A percentile compares a stretch with the other conserved stretches of the same genome.
Evolutionary conservation across 345 rosid species (phyloP).

Genomic region (Heritiera littoralis): DNA sequence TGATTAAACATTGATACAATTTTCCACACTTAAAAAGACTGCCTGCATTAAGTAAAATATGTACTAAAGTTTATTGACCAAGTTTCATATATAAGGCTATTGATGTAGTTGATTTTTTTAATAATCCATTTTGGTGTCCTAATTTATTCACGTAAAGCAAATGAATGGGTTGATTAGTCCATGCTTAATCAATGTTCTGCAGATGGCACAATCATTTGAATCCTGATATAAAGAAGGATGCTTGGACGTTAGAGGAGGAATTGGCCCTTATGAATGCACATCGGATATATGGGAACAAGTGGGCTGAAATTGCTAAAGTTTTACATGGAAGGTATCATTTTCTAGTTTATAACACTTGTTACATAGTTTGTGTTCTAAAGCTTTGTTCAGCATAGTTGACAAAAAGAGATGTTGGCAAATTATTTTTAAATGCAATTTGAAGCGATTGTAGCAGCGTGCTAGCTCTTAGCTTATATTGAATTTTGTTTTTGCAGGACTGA

Average conservation of each 20-base stretch:
- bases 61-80: neutral
- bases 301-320: constrained; percentile 98
- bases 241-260: constrained; percentile 95
- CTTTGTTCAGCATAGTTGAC: neutral
- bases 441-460: neutral
- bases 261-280: constrained; percentile 80
- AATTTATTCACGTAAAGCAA: constrained; percentile 1
- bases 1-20: neutral
- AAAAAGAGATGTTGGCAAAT: neutral
- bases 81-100: neutral
- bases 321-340: constrained; percentile 83
- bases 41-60: neutral
- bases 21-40: neutral
- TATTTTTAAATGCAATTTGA: neutral
- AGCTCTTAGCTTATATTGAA: neutral
- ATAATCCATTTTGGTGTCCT: neutral
- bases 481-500: constrained; percentile 67
- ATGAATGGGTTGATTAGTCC: neutral
- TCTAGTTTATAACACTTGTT: neutral
- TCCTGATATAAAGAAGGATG: constrained; percentile 91
- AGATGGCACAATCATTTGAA: constrained; percentile 99
- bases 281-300: constrained; percentile 70
- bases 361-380: neutral
- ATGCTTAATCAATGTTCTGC: constrained; percentile 27
- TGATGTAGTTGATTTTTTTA: neutral